phyloP scores from a whole-genome alignment of 208 protist species.

The Acanthamoeba quina region DNA sequence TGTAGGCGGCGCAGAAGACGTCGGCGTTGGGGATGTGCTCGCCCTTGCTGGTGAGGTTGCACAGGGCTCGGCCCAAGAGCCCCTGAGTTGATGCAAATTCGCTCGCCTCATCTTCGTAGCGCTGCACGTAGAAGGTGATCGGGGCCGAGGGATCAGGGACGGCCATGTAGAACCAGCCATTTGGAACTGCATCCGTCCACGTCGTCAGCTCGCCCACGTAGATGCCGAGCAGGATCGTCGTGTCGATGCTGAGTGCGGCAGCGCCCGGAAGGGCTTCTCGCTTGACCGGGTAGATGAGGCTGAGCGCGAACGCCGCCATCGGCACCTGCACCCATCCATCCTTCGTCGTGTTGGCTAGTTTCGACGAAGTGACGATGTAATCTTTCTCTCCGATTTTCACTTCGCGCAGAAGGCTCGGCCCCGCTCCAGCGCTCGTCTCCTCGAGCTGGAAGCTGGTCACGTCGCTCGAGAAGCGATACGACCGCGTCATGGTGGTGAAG shows the following conservation, averaged over 20 bases:
- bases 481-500: neutral
- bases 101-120: neutral
- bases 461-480: neutral
- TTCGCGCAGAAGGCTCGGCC: neutral
- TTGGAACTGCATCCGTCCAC: no score
- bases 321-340: constrained; percentile 12
- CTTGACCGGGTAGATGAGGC: neutral
- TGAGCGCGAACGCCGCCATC: neutral
- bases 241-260: no score
- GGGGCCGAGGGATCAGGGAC: neutral
- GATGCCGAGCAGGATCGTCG: no score
- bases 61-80: neutral
- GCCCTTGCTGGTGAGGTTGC: neutral
- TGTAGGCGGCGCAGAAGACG: neutral
- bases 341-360: neutral
- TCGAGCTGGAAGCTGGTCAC: neutral
- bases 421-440: neutral
- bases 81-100: neutral
- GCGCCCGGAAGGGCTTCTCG: neutral
- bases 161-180: neutral
- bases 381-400: neutral
- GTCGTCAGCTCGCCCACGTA: no score
- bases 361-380: neutral
- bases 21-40: neutral
- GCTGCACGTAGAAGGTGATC: neutral